These are phyloP conservation scores for Lathyrus oleraceus DNA, from an alignment of 306 rosid species.

Conservation along the genomic window DNA sequence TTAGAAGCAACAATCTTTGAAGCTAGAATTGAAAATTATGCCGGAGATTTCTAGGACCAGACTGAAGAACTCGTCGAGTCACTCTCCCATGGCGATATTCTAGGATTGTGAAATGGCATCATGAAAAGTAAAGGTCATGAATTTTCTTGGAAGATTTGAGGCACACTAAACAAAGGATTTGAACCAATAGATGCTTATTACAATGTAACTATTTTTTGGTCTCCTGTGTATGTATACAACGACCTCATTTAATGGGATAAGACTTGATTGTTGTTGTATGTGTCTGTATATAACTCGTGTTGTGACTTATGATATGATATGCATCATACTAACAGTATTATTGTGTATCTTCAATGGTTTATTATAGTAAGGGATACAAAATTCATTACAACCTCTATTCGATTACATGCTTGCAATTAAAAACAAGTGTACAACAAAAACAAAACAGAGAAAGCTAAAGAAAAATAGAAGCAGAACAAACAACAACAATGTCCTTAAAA, in stretches of 20 bases:
- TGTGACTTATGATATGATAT: background rate
- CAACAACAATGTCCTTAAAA: conserved; percentile 15
- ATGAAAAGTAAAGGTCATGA: conserved; percentile 23
- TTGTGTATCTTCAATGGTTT: conserved; percentile 24
- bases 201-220: conserved; percentile 33
- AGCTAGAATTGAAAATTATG: conserved; percentile 9
- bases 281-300: background rate
- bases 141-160: conserved; percentile 17
- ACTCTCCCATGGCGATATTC: background rate
- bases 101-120: conserved; percentile 22
- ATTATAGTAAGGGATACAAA: conserved; percentile 16
- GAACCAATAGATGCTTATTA: conserved; percentile 15
- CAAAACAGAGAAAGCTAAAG: background rate
- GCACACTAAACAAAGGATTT: conserved; percentile 22
- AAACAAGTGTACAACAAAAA: background rate
- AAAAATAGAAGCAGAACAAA: conserved; percentile 29
- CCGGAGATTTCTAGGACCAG: conserved; percentile 9
- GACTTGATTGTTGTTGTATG: too few relatives aligned
- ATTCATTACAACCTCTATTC: conserved; percentile 38
- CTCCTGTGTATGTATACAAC: background rate
- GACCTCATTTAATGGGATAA: too few relatives aligned
- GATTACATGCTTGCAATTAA: conserved; percentile 34
- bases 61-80: conserved; percentile 13
- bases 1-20: background rate
- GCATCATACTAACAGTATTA: conserved; percentile 6